These are phyloP conservation scores for Rubia yunnanensis DNA, from an alignment of 257 asterid genomes.

Conservation along the genomic window DNA sequence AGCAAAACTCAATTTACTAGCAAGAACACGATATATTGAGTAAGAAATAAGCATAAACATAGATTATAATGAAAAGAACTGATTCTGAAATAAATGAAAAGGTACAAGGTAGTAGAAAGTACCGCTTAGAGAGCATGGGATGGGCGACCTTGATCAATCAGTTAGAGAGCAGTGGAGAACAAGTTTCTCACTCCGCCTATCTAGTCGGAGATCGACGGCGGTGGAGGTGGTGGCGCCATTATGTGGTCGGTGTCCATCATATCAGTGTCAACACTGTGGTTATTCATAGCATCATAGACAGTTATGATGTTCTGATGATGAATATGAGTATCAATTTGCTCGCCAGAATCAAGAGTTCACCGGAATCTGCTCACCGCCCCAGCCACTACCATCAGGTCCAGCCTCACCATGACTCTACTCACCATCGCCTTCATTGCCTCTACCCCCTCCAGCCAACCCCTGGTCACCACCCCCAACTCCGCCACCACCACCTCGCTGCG, in stretches of 20 bases:
- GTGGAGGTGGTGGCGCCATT: slow-evolving; percentile 14
- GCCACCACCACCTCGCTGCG: too few species aligned
- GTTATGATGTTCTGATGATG: too few species aligned
- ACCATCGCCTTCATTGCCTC: too few species aligned
- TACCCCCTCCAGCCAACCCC: too few species aligned
- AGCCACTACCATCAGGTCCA: too few species aligned
- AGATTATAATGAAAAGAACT: not conserved
- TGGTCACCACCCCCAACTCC: too few species aligned
- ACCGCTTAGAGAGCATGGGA: slow-evolving; percentile 92
- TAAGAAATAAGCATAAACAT: not conserved
- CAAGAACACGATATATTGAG: not conserved
- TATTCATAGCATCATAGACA: slow-evolving; percentile 48
- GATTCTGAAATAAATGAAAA: not conserved
- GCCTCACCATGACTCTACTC: too few species aligned
- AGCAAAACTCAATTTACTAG: too few species aligned
- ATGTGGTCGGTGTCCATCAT: slow-evolving; percentile 65
- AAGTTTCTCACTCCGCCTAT: slow-evolving; percentile 36
- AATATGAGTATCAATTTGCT: too few species aligned
- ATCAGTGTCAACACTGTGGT: slow-evolving; percentile 35
- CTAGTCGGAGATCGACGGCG: slow-evolving; percentile 27
- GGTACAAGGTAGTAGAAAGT: not conserved
- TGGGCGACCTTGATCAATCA: slow-evolving; percentile 66
- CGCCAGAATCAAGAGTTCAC: too few species aligned
- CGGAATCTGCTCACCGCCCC: too few species aligned
- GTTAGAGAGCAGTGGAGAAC: slow-evolving; percentile 68